Evolutionary conservation across 2,329 filamentous ascomycete genomes (phyloP).

Genomic region (Xylariomycetidae sp.): DNA sequence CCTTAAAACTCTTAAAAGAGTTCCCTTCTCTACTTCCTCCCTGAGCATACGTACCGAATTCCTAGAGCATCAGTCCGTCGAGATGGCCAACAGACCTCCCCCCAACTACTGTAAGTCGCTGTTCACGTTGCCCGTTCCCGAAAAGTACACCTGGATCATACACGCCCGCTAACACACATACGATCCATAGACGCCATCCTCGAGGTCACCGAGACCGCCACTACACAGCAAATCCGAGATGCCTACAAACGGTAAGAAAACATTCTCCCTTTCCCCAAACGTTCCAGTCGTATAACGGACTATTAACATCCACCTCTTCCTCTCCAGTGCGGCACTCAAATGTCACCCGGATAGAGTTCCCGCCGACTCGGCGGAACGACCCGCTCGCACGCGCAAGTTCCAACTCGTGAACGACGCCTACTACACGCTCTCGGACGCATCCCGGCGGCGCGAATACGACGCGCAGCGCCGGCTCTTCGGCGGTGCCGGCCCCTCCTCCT

Average conservation of each 20-base stretch:
- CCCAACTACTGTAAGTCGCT: constrained; percentile 54
- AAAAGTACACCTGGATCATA: no score
- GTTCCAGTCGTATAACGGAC: not conserved
- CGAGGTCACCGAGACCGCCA: constrained; percentile 68
- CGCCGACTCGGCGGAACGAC: constrained; percentile 75
- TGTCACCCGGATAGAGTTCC: constrained; percentile 91
- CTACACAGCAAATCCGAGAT: constrained; percentile 78
- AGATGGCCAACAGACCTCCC: constrained; percentile 34
- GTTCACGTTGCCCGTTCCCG: constrained; percentile 6
- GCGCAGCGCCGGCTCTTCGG: constrained; percentile 59
- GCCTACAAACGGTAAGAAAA: constrained; percentile 80
- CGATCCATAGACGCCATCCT: constrained; percentile 62
- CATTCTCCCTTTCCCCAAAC: not conserved
- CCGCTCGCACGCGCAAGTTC: constrained; percentile 78
- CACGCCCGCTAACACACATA: constrained; percentile 17
- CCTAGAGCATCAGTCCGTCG: no score
- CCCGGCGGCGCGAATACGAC: constrained; percentile 80
- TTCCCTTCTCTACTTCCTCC: not conserved
- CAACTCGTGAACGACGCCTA: constrained; percentile 92
- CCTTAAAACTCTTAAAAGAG: not conserved
- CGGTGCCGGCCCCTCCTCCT: constrained; percentile 27
- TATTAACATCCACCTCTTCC: not conserved
- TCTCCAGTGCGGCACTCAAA: constrained; percentile 76
- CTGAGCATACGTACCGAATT: no score
- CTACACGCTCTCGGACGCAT: constrained; percentile 79